Evolutionary conservation across 225 moss, liverwort and hornwort genomes (phyloP), one percentile per base, ranked within the genome.

Genomic region (Pseudoscleropodium purum): DNA sequence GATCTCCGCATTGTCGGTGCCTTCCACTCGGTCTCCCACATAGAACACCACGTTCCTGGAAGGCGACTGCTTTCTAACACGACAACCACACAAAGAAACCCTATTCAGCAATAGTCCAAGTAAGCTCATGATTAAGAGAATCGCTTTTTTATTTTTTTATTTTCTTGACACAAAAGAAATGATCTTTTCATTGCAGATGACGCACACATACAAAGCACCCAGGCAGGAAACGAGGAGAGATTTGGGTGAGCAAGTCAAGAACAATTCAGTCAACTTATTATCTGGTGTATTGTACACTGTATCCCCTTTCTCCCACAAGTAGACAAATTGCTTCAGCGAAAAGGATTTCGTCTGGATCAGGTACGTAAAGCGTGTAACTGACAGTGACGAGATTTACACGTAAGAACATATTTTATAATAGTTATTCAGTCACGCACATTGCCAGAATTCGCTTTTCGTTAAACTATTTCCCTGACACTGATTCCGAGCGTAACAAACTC

Each of bases 11-110:
- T 97, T 96, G 73, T 94, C 96, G 31, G 96, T 94, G 12, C 93
- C 94, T 62, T 90, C 93, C 68, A 97, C 96, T 70, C 94, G 93
- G 86, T 97, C 97, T 64, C 97, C 97, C 84, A 97, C 94, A 56
- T 96, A 96, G 69, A 97, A 97, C 61, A 97, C 91, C 70, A 94
- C 97, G 90, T 97, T 97, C 92, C 94, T 92, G 64, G 94, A 92
- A 43, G 97, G 97, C 93, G 94, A 86, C 96, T 97, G 97, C 95
- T 93, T 85, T 93, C 95, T 97, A 97, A 93, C 95, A 93, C 96
- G 92, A 91, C 89, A 89, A 92, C 92, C 93, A 93, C 91, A 91
- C 92, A 89, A 89, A 52, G 90, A 91, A 90, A 92, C 89, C 91
- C 92, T 88, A 87, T 88, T 94, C 93, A 93, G 88, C 39, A 86